These are phyloP conservation scores for Aleurites moluccanus DNA, from an alignment of 441 rosid species.

Conservation along the genomic window DNA sequence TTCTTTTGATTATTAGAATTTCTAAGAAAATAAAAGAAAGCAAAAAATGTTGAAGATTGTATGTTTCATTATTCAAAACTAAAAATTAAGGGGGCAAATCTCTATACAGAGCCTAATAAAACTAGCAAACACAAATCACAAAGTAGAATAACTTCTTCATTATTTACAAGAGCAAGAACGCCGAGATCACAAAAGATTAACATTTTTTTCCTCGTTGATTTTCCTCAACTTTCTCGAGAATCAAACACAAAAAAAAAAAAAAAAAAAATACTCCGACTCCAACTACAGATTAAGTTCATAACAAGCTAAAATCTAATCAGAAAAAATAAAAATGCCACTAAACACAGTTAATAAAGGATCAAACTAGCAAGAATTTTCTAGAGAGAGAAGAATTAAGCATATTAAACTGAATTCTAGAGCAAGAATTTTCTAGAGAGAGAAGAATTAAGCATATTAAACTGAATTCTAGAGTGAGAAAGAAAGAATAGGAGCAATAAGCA, in stretches of 20 bases:
- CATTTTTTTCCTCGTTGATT: background rate
- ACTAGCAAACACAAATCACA: background rate
- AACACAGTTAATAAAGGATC: background rate
- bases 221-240: constrained; percentile 19
- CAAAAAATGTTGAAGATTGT: background rate
- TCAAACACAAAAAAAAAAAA: constrained; percentile 6
- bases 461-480: background rate
- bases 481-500: constrained; percentile 5
- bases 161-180: background rate
- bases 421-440: background rate
- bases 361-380: background rate
- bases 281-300: background rate
- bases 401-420: background rate
- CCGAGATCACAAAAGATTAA: background rate
- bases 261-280: background rate
- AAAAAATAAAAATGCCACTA: background rate
- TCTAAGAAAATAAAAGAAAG: background rate
- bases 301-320: background rate
- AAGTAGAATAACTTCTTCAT: background rate
- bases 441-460: background rate
- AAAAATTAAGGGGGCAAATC: background rate
- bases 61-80: background rate
- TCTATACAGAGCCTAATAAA: background rate
- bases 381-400: background rate
- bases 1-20: background rate